Conservation (phyloP, 495 filamentous ascomycete species). For the Bacidia gigantensis region DNA sequence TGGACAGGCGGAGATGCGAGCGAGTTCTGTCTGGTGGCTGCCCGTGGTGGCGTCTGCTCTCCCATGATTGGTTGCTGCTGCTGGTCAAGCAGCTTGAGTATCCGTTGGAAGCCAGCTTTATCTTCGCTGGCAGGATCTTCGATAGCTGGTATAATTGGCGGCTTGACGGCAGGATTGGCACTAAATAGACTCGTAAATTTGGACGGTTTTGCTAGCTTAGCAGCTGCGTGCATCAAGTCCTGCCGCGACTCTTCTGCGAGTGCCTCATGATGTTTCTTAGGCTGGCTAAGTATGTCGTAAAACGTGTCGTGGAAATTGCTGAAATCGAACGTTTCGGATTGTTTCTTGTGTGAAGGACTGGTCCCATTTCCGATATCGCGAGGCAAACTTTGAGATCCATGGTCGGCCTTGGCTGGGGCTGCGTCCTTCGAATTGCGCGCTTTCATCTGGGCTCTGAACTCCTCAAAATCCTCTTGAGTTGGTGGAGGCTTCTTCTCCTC, state of each 20-base stretch:
- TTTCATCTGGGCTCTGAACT: slow-evolving; percentile 90
- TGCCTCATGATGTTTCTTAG: slow-evolving; percentile 24
- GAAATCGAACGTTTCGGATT: slow-evolving; percentile 40
- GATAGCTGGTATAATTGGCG: slow-evolving; percentile 28
- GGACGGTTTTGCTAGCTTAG: slow-evolving; percentile 45
- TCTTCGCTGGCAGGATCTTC: slow-evolving; percentile 51
- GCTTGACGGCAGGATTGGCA: slow-evolving; percentile 44
- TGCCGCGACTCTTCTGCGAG: slow-evolving; percentile 15
- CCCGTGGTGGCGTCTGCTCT: slow-evolving; percentile 6
- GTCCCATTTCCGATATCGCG: slow-evolving; percentile 13
- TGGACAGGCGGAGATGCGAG: slow-evolving; percentile 19
- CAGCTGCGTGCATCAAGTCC: slow-evolving; percentile 6
- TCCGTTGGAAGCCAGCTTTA: slow-evolving; percentile 77
- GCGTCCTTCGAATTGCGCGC: slow-evolving; percentile 26
- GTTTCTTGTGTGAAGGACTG: slow-evolving; percentile 28
- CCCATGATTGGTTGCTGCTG: slow-evolving; percentile 10
- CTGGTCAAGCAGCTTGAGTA: slow-evolving; percentile 64
- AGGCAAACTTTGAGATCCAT: slow-evolving; percentile 10
- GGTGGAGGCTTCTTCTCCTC: slow-evolving; percentile 51
- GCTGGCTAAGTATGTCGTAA: slow-evolving; percentile 53
- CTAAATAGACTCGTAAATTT: slow-evolving; percentile 76
- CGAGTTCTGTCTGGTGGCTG: slow-evolving; percentile 9
- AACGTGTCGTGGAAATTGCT: slow-evolving; percentile 67
- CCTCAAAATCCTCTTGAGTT: slow-evolving; percentile 85
- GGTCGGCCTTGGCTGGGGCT: neutral